Percentiles rank a stretch among this genome's conserved stretches.
Conservation (phyloP, 108 stramenopile species). For the Cafeteria roenbergensis region DNA sequence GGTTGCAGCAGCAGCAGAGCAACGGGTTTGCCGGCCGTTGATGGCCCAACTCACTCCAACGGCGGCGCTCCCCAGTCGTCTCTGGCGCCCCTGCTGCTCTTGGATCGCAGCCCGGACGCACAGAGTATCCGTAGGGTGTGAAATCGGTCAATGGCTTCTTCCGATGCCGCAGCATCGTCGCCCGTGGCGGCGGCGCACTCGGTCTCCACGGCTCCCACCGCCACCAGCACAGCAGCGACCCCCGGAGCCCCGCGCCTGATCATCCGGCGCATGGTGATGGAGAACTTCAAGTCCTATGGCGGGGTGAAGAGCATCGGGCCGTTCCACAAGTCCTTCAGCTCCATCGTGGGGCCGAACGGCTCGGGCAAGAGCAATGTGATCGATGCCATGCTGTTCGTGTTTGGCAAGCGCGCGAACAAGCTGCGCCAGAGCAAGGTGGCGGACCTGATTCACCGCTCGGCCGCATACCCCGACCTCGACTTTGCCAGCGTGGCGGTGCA, state of each 20-base stretch:
- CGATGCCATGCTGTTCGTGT: slow-evolving; percentile 98
- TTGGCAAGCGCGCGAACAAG: slow-evolving; percentile 93
- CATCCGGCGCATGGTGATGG: slow-evolving; percentile 47
- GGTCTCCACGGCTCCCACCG: too few relatives aligned
- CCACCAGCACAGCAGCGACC: too few relatives aligned
- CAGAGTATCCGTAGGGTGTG: too few relatives aligned
- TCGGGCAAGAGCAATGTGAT: slow-evolving; percentile 95
- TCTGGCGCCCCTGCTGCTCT: too few relatives aligned
- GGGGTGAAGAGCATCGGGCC: slow-evolving; percentile 59
- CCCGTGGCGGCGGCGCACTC: too few relatives aligned
- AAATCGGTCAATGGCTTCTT: too few relatives aligned
- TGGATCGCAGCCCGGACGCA: too few relatives aligned
- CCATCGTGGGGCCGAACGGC: slow-evolving; percentile 85
- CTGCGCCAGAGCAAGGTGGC: slow-evolving; percentile 83
- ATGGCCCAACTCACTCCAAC: too few relatives aligned
- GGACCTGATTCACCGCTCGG: slow-evolving; percentile 83
- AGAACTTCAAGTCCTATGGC: slow-evolving; percentile 96
- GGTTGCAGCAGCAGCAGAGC: too few relatives aligned
- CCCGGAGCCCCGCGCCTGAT: slow-evolving; percentile 19
- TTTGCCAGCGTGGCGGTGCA: slow-evolving; percentile 73
- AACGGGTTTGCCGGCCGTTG: too few relatives aligned
- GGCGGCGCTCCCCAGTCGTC: too few relatives aligned
- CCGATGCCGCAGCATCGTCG: too few relatives aligned
- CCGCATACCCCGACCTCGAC: slow-evolving; percentile 48
- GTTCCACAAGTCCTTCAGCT: slow-evolving; percentile 71